Conservation (phyloP, 2,329 filamentous ascomycete species). For the Calonectria multiphialidica region DNA sequence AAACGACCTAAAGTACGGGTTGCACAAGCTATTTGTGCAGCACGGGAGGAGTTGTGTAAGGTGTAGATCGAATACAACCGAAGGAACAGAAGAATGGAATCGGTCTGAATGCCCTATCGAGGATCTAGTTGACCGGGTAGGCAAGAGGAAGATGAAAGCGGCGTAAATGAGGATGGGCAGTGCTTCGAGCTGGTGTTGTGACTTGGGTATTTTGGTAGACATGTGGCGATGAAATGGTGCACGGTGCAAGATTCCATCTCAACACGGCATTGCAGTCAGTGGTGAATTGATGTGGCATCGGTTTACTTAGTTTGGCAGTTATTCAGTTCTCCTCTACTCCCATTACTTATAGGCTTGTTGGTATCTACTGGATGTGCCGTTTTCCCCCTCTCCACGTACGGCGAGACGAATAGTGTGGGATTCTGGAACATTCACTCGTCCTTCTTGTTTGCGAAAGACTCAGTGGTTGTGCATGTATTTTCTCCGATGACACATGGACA, state of each 20-base stretch:
- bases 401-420: neutral
- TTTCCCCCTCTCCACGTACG: neutral
- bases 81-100: slow-evolving; percentile 43
- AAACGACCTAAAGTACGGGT: slow-evolving; percentile 41
- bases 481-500: slow-evolving; percentile 6
- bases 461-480: neutral
- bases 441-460: neutral
- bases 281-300: neutral
- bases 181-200: neutral
- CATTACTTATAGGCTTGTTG: neutral
- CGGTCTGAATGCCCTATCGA: slow-evolving; percentile 39
- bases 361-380: neutral
- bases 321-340: neutral
- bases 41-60: slow-evolving; percentile 41
- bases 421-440: neutral
- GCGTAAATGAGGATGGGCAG: neutral
- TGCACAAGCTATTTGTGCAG: slow-evolving; percentile 44
- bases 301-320: neutral
- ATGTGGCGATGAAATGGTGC: neutral
- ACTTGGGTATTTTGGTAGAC: neutral
- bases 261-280: neutral
- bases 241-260: neutral
- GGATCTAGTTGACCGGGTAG: slow-evolving; percentile 38
- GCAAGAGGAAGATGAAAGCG: slow-evolving; percentile 37
- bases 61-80: slow-evolving; percentile 43